A percentile compares a stretch with the other conserved stretches of the same genome.
Conservation (phyloP, 805 yeast species). For the Metschnikowia koreensis region DNA sequence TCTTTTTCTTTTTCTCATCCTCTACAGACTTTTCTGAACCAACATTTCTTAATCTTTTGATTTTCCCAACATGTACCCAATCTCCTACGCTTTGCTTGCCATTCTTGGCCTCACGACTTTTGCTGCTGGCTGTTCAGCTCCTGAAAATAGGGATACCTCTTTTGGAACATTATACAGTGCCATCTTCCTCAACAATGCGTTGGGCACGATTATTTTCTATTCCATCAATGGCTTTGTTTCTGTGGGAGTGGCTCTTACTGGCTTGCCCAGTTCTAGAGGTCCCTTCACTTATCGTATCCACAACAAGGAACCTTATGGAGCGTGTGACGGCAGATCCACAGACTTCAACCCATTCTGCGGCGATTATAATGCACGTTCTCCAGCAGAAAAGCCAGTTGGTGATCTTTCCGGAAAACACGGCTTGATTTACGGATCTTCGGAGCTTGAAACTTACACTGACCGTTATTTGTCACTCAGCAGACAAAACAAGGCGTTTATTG, state of each 20-base stretch:
- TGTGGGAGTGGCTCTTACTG: background rate
- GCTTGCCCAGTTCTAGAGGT: background rate
- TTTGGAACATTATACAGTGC: background rate
- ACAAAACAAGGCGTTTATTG: constrained; percentile 4
- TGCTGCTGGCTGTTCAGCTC: constrained; percentile 4
- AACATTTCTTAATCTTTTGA: background rate
- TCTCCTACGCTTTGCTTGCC: background rate
- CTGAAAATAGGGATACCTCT: constrained; percentile 1
- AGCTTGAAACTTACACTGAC: background rate
- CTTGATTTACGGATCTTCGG: background rate
- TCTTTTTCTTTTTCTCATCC: background rate
- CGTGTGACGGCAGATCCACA: background rate
- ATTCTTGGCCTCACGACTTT: background rate
- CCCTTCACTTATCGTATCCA: background rate
- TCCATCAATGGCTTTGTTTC: constrained; percentile 1
- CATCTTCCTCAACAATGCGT: background rate
- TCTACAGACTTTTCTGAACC: background rate
- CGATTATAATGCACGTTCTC: background rate
- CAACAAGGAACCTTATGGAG: background rate
- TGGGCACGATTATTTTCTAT: constrained; percentile 1
- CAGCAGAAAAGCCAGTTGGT: constrained; percentile 4
- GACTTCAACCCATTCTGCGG: constrained; percentile 5
- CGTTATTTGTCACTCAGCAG: constrained; percentile 4
- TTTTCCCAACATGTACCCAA: background rate
- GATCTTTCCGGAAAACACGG: constrained; percentile 9